These are phyloP conservation scores for Ustilago loliicola DNA, from an alignment of 1,284 basidiomycete species.

Conservation along the genomic window DNA sequence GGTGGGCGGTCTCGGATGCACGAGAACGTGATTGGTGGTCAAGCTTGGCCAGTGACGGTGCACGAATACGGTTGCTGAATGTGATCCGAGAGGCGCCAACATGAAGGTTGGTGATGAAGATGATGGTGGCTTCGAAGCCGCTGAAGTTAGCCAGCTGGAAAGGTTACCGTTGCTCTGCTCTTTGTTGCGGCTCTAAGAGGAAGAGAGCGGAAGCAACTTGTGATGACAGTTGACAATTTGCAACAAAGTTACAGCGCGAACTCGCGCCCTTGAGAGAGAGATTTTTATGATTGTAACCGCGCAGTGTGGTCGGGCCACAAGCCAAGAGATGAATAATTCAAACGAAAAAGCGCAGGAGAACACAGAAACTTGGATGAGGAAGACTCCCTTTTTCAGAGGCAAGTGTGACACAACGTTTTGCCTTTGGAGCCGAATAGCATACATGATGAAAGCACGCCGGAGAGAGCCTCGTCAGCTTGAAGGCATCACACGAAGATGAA, in stretches of 20 bases:
- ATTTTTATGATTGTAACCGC: neutral
- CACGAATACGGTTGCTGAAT: neutral
- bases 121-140: neutral
- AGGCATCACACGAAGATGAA: neutral
- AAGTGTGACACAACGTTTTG: neutral
- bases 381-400: neutral
- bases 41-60: neutral
- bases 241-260: neutral
- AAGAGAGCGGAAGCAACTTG: neutral
- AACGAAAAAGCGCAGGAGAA: neutral
- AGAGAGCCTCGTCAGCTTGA: neutral
- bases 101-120: neutral
- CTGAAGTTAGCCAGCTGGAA: neutral
- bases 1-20: neutral
- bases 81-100: neutral
- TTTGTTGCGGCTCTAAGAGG: neutral
- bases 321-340: slow-evolving; percentile 1
- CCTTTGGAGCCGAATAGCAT: neutral
- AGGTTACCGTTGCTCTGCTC: neutral
- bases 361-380: neutral
- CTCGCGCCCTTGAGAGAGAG: neutral
- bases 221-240: slow-evolving; percentile 3
- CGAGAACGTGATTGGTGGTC: neutral
- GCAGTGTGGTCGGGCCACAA: slow-evolving; percentile 5
- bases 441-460: neutral